Base-by-base conservation (phyloP, 2,329 filamentous ascomycete genomes). In the Pseudogymnoascus sp. region DNA sequence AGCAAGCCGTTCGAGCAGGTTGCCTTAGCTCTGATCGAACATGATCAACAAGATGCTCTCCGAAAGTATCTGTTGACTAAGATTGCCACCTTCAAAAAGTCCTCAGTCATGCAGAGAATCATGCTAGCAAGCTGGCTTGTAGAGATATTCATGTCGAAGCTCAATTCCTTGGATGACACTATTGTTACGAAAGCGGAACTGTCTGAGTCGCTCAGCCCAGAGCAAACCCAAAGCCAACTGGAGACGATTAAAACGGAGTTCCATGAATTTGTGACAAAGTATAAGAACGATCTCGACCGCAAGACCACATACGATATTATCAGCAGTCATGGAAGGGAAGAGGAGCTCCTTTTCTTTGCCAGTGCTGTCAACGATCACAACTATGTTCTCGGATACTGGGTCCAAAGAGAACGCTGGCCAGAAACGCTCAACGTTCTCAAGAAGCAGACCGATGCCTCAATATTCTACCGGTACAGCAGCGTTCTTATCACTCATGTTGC, bases 1-100 rank as follows among this genome's bases (percentile, higher is more conserved):
- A 97, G 90, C 72, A 97, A 97, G 76, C 87, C 91, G 0, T 99
- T 99, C 67, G 94, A 99, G 72, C 92, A 99, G 71, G 93, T 99
- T 50, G 92, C 92, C 20, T 79, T 99, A 36, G 86, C 86, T 1
- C 89, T 99, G 69, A 92, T 99, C 66, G 92, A 97, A 74, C 88
- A 89, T 65, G 86, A 87, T 38, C 91, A 97, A 73, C 88, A 91
- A 61, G 93, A 97, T 76, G 93, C 94, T 1, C 75, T 99, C 65
- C 85, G 93, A 57, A 93, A 90, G 70, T 99, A 99, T 70, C 80
- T 99, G 4, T 74, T 93, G 20, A 89, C 91, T 0, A 97, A 96
- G 74, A 79, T 99, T 33, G 81, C 83, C 6, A 87, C 84, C 0
- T 86, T 92, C 70, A 96, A 92, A 73, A 96, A 92, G 73, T 83